Evolutionary conservation across 116 monocot species (phyloP).

Genomic region (Cymodocea nodosa): DNA sequence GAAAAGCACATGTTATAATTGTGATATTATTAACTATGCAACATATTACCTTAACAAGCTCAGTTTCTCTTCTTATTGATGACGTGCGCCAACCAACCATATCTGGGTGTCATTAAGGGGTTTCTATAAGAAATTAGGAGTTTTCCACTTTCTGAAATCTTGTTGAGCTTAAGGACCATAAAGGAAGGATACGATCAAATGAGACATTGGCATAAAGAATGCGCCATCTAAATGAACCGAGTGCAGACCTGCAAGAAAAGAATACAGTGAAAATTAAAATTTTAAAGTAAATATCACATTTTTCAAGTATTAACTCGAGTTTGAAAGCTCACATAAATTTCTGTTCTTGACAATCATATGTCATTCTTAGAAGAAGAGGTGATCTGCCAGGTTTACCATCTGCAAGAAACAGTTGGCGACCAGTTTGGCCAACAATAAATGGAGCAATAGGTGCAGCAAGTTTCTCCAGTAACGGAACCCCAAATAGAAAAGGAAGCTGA

Average conservation of each 20-base stretch:
- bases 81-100: conserved; percentile 99
- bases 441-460: conserved; percentile 75
- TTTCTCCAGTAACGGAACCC: conserved; percentile 73
- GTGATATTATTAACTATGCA: background rate
- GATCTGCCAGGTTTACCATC: conserved; percentile 75
- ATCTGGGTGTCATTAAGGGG: conserved; percentile 22
- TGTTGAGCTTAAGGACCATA: background rate
- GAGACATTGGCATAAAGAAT: conserved; percentile 84
- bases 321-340: conserved; percentile 56
- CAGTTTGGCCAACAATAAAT: conserved; percentile 66
- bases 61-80: conserved; percentile 86
- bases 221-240: conserved; percentile 61
- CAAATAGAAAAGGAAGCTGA: conserved; percentile 93
- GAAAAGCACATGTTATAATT: no score
- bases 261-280: background rate
- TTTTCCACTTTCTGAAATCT: background rate
- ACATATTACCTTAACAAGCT: conserved; percentile 59
- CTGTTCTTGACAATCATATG: conserved; percentile 60
- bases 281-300: background rate
- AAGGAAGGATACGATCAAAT: conserved; percentile 89
- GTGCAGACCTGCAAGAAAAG: conserved; percentile 53
- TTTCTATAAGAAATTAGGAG: background rate
- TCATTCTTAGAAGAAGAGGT: conserved; percentile 84
- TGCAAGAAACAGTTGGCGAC: conserved; percentile 77
- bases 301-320: no score